Conservation (phyloP, 2,329 filamentous ascomycete species). For the Elsinoe fawcettii region DNA sequence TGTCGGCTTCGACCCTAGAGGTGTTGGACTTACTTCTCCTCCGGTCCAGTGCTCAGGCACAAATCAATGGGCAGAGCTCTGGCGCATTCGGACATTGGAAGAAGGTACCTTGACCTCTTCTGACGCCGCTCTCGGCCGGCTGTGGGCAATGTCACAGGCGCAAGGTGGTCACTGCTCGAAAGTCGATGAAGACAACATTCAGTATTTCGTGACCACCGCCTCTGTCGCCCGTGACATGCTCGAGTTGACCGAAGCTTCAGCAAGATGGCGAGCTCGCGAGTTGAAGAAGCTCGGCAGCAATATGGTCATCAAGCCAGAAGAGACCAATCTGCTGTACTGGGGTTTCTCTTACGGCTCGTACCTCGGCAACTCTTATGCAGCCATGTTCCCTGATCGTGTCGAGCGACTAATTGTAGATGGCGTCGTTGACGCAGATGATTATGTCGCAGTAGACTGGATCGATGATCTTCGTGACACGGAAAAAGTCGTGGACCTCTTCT, state of each 20-base stretch:
- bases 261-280: constrained; percentile 22
- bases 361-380: constrained; percentile 35
- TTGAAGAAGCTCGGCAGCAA: background rate
- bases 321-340: constrained; percentile 29
- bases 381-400: constrained; percentile 35
- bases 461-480: constrained; percentile 39
- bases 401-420: constrained; percentile 39
- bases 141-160: constrained; percentile 37
- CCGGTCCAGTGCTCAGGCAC: constrained; percentile 8
- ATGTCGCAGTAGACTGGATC: constrained; percentile 29
- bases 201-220: constrained; percentile 39
- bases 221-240: constrained; percentile 45
- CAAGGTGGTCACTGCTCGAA: constrained; percentile 25
- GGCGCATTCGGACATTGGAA: constrained; percentile 30
- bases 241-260: constrained; percentile 35
- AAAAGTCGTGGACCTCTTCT: constrained; percentile 37
- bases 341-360: constrained; percentile 45
- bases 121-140: constrained; percentile 35
- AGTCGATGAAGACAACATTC: constrained; percentile 26
- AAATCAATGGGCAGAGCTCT: background rate
- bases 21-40: constrained; percentile 9
- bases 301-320: constrained; percentile 21
- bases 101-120: constrained; percentile 31
- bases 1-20: constrained; percentile 39
- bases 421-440: constrained; percentile 37